phyloP scores from a whole-genome alignment of 495 filamentous ascomycete species.

The Penicillium canariense region DNA sequence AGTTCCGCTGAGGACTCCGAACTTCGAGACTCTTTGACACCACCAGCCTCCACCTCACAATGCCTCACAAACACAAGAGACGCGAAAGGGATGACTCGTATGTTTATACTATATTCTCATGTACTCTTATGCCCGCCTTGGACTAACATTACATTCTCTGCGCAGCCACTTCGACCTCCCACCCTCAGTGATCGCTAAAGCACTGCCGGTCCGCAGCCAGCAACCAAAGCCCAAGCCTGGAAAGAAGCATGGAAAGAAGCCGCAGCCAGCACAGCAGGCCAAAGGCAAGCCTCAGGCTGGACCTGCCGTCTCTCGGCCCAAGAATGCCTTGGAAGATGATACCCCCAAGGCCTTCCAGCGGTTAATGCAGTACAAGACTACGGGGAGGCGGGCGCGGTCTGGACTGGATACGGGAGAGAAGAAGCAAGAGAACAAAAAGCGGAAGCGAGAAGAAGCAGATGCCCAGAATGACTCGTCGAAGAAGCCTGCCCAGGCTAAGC shows the following conservation, averaged over 20 bases:
- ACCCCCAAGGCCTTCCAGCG: conserved; percentile 82
- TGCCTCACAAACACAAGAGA: conserved; percentile 86
- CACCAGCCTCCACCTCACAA: conserved; percentile 33
- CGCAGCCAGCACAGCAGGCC: conserved; percentile 26
- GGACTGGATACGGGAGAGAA: conserved; percentile 68
- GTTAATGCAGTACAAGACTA: conserved; percentile 65
- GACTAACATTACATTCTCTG: conserved; percentile 5
- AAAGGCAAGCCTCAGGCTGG: conserved; percentile 15
- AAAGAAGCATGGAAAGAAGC: conserved; percentile 15
- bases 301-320: conserved; percentile 35
- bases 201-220: conserved; percentile 59
- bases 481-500: conserved; percentile 7
- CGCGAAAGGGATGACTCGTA: conserved; percentile 49
- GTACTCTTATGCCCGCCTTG: neutral
- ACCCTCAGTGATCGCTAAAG: conserved; percentile 64
- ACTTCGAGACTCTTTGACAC: neutral
- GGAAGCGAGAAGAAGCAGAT: conserved; percentile 31
- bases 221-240: conserved; percentile 26
- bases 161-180: conserved; percentile 67
- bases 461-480: conserved; percentile 19
- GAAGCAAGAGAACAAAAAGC: conserved; percentile 48
- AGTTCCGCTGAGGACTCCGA: conserved; percentile 15
- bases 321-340: conserved; percentile 60
- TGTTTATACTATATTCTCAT: neutral
- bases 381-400: conserved; percentile 52